Base-by-base conservation (phyloP, 2,329 filamentous ascomycete species). In the Alternaria solani region DNA sequence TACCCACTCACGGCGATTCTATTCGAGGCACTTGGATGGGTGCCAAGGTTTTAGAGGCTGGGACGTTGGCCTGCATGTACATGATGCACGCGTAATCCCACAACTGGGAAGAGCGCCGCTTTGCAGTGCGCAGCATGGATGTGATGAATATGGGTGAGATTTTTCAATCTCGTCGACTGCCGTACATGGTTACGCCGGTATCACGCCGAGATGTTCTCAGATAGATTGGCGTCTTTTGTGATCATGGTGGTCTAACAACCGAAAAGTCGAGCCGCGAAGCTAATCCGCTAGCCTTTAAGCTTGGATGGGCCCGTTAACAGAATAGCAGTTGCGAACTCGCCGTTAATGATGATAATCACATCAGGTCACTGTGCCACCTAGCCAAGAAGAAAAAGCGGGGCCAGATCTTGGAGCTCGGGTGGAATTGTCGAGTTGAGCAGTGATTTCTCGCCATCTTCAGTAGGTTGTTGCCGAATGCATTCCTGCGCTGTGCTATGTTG, bases 41-140 rank as follows among this genome's bases (percentile, higher is more conserved):
- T 51, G 63, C 59, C 63, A 59, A 65, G 65, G 58, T 55, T 51
- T 49, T 48, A 20, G 42, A 36, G 16, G 39, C 39, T 58, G 52
- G 43, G 49, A 49, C 36, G 54, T 47, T 25, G 36, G 39, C 38
- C 52, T 43, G 46, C 56, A 34, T 57, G 8, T 56, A 49, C 26
- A 54, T 54, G 51, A 32, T 46, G 51, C 51, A 43, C 16, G 51
- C 32, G 46, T 38, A 36, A 38, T 38, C 28, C 49, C 36, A 38
- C n/a, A 30, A 51, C 20, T 26, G 36, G 23, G 23, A 23, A 51
- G 38, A 41, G 11, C 6, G 34, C 36, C 34, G 34, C 25, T 12
- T 16, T 36, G 32, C 12, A 36, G 12, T 23, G 20, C 20, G 20
- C 20, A 23, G 28, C 32, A 16, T 30, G 32, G 39, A 16, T 25